Evolutionary conservation across 2,329 filamentous ascomycete species (phyloP).

Genomic region (Annulohypoxylon truncatum): DNA sequence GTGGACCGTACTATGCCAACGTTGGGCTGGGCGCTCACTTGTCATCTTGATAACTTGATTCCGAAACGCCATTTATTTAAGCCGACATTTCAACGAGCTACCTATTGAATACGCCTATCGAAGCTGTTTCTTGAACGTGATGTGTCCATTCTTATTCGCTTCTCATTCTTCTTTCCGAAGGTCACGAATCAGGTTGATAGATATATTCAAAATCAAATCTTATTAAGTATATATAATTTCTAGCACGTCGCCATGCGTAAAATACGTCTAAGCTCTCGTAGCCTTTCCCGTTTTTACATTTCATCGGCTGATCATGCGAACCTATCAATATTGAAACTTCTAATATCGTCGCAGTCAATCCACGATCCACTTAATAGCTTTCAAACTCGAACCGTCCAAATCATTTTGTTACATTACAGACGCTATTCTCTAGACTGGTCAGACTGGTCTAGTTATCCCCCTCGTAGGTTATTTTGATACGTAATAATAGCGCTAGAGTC

Average conservation of each 20-base stretch:
- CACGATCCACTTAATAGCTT: constrained; percentile 32
- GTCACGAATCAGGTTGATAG: constrained; percentile 1
- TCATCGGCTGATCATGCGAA: constrained; percentile 25
- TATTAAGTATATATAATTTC: constrained; percentile 5
- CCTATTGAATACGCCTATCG: constrained; percentile 1
- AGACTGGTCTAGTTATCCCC: constrained; percentile 7
- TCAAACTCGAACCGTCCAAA: constrained; percentile 22
- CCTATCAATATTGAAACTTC: constrained; percentile 20
- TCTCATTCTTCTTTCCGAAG: background rate
- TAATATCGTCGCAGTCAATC: constrained; percentile 12
- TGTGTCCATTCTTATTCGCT: background rate
- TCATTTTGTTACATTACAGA: constrained; percentile 23
- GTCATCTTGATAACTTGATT: constrained; percentile 19
- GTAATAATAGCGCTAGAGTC: constrained; percentile 34
- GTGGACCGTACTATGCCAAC: constrained; percentile 31
- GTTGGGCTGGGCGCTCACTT: constrained; percentile 18
- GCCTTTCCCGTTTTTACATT: background rate
- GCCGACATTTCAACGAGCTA: background rate
- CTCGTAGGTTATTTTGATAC: constrained; percentile 24
- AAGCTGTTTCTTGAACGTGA: background rate
- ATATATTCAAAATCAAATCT: constrained; percentile 1
- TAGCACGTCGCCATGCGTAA: constrained; percentile 11
- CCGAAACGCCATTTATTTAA: constrained; percentile 13
- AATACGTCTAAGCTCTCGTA: constrained; percentile 3
- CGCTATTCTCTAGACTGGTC: constrained; percentile 27